Evolutionary conservation across 2,329 filamentous ascomycete species (phyloP).

Genomic region (Aphanoascus verrucosus): DNA sequence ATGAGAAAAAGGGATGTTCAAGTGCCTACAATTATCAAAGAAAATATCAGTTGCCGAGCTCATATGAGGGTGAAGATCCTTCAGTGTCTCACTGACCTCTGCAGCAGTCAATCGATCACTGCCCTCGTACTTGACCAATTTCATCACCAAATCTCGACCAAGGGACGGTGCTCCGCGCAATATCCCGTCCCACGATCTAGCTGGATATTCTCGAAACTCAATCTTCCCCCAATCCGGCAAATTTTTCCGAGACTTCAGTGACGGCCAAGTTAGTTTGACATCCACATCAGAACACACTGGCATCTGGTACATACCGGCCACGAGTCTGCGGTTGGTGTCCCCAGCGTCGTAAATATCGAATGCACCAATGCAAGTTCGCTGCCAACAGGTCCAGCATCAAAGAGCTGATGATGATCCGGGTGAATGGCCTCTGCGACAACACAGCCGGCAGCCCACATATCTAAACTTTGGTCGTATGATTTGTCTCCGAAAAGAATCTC

Average conservation of each 20-base stretch:
- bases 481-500: slow-evolving; percentile 80
- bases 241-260: slow-evolving; percentile 27
- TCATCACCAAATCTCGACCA: slow-evolving; percentile 55
- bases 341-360: slow-evolving; percentile 84
- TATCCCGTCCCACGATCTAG: slow-evolving; percentile 57
- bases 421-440: slow-evolving; percentile 67
- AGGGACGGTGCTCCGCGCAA: slow-evolving; percentile 48
- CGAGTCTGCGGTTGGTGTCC: slow-evolving; percentile 64
- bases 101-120: slow-evolving; percentile 55
- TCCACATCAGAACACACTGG: not conserved
- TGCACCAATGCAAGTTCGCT: slow-evolving; percentile 84
- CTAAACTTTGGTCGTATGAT: slow-evolving; percentile 59
- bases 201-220: slow-evolving; percentile 64
- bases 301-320: slow-evolving; percentile 59
- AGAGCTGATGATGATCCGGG: slow-evolving; percentile 51
- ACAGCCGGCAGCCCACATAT: slow-evolving; percentile 82
- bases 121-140: slow-evolving; percentile 63
- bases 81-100: slow-evolving; percentile 37
- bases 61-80: not conserved
- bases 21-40: not conserved
- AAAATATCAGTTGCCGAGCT: not conserved
- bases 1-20: slow-evolving; percentile 5
- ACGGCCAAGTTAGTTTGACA: not conserved
- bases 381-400: slow-evolving; percentile 79
- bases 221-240: slow-evolving; percentile 84